phyloP scores from a whole-genome alignment of 148 eudicot species.

The Vaccinium macrocarpon region DNA sequence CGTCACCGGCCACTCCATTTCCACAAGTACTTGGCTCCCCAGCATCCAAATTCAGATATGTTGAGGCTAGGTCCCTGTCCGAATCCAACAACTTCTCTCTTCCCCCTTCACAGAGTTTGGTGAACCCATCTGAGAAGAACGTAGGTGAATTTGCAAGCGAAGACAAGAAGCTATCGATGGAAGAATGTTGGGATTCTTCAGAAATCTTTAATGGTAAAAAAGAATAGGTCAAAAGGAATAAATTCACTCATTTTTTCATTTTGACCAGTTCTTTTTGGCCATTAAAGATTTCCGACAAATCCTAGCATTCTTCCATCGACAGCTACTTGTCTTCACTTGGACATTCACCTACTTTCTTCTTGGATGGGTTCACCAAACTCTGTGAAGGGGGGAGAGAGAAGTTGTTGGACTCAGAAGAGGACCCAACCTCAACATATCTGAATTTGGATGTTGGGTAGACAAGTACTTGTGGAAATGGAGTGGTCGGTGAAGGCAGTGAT shows the following conservation, averaged over 20 bases:
- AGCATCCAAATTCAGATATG: too few relatives aligned
- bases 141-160: neutral
- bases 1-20: too few relatives aligned
- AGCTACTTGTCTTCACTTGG: neutral
- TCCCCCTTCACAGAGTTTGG: neutral
- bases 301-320: too few relatives aligned
- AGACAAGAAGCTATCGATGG: neutral
- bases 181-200: neutral
- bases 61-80: neutral
- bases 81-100: neutral
- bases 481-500: too few relatives aligned
- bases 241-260: too few relatives aligned
- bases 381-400: neutral
- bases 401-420: neutral
- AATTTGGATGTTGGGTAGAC: too few relatives aligned
- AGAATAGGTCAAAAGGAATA: neutral
- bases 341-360: neutral
- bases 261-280: too few relatives aligned
- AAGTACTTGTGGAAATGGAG: too few relatives aligned
- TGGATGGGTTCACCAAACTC: neutral
- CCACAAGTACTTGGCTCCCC: too few relatives aligned
- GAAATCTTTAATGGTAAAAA: neutral
- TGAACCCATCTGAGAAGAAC: neutral
- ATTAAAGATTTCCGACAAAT: too few relatives aligned
- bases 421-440: neutral